Base-by-base conservation (phyloP, 768 basidiomycete genomes). In the Nevesoporus exiguus region DNA sequence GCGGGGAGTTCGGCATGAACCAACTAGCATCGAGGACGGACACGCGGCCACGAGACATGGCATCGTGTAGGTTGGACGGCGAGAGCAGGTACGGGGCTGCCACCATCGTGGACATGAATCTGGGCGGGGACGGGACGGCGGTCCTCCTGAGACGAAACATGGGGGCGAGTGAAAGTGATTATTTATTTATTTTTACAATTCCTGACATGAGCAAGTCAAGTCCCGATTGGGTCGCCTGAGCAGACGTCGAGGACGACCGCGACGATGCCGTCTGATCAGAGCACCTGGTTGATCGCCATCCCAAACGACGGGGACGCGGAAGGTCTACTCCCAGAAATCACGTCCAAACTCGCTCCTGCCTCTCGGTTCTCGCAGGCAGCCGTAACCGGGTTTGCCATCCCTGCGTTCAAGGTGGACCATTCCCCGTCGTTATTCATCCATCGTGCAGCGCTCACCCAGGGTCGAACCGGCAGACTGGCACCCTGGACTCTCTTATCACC, bases 251-350 rank as follows among this genome's bases (percentile, higher is more conserved):
- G 25, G 47, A 52, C 49, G 37, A 48, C 31, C 31, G 34, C 51
- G 7, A 57, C 59, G 56, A 97, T 97, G 94, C 94, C 94, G 54
- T 95, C 93, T 67, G 94, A 97, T 77, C 87, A 95, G 71, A 89
- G 90, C 59, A 95, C 93, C 62, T 98, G 95, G 95, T 75, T 98
- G 60, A 78, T 97, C 56, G 79, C 93, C 40, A 83, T 91, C 3
- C 95, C 95, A 13, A 81, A 85, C 59, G 86, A 93, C 69, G 91
- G 90, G 19, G 92, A 97, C 63, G 79, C 91, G 0, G 89, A 90
- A 55, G 84, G 85, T 7, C 73, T 90, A 29, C 70, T 79, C 44
- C 83, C 86, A 59, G 88, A 90, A 57, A 65, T 92, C 17, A 42
- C 76, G 10, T 68, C 82, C 21, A 90, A 88, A 66, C 77, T 93